phyloP scores from a whole-genome alignment of 768 basidiomycete genomes.

The Collybia nuda region DNA sequence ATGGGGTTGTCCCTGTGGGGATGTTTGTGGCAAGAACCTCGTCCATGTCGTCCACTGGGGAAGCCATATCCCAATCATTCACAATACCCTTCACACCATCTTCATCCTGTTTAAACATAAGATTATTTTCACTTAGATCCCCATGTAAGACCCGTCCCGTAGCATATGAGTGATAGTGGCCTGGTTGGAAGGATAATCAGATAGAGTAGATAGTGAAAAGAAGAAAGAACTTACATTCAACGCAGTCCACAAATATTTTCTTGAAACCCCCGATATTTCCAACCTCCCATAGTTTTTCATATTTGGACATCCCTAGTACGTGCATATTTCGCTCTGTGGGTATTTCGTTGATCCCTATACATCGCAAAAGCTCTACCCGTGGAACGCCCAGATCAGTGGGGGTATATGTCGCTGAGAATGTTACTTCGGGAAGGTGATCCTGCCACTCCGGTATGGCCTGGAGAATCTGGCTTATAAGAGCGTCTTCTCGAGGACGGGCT shows the following conservation, averaged over 20 bases:
- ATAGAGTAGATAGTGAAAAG: not conserved
- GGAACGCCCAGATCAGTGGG: slow-evolving; percentile 4
- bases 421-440: slow-evolving; percentile 13
- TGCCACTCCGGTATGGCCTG: slow-evolving; percentile 6
- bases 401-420: slow-evolving; percentile 1
- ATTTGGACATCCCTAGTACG: slow-evolving; percentile 16
- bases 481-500: slow-evolving; percentile 7
- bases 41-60: slow-evolving; percentile 6
- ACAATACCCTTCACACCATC: slow-evolving; percentile 18
- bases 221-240: slow-evolving; percentile 23
- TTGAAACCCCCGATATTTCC: slow-evolving; percentile 22
- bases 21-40: slow-evolving; percentile 6
- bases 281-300: slow-evolving; percentile 20
- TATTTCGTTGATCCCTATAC: not conserved
- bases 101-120: slow-evolving; percentile 19
- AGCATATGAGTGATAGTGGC: slow-evolving; percentile 21
- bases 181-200: slow-evolving; percentile 5
- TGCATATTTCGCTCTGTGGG: slow-evolving; percentile 12
- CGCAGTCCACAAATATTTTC: slow-evolving; percentile 23
- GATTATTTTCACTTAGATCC: slow-evolving; percentile 28
- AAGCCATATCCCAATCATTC: slow-evolving; percentile 27
- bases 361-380: slow-evolving; percentile 7
- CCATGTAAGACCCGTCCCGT: slow-evolving; percentile 24
- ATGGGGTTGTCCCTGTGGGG: slow-evolving; percentile 25
- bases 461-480: slow-evolving; percentile 4